These are phyloP conservation scores for Pythium oligandrum DNA, from an alignment of 352 stramenopile genomes.

Conservation along the genomic window DNA sequence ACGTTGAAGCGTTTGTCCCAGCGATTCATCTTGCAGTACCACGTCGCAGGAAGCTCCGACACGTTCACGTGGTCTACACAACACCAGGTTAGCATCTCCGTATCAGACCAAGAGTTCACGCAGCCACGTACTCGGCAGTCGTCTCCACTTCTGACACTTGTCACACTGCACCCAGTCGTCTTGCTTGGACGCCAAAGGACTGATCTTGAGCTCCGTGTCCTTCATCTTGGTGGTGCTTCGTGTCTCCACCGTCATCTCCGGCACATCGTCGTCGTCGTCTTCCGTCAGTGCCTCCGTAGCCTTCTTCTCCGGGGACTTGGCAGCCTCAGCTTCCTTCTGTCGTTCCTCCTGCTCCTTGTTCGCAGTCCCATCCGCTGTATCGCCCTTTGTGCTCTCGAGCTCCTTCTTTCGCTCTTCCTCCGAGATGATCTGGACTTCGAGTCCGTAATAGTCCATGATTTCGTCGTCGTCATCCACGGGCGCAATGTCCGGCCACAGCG, in stretches of 20 bases:
- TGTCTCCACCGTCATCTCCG: constrained; percentile 44
- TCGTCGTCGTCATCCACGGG: constrained; percentile 64
- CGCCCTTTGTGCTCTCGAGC: constrained; percentile 1
- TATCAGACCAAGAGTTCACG: background rate
- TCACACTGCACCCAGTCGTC: constrained; percentile 86
- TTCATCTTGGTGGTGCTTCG: constrained; percentile 46
- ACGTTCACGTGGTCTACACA: constrained; percentile 69
- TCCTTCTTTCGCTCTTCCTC: constrained; percentile 55
- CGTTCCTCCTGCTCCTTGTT: background rate
- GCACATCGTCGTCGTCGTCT: constrained; percentile 16
- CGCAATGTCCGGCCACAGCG: constrained; percentile 56
- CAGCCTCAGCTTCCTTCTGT: constrained; percentile 12
- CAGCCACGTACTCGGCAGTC: constrained; percentile 55
- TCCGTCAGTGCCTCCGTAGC: constrained; percentile 10
- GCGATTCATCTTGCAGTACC: constrained; percentile 87
- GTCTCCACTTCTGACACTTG: constrained; percentile 83
- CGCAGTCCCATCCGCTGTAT: constrained; percentile 1
- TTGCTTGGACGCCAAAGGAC: constrained; percentile 60
- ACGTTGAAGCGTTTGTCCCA: constrained; percentile 81
- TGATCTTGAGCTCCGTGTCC: constrained; percentile 37
- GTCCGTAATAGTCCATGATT: constrained; percentile 73
- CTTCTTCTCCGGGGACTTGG: constrained; percentile 5
- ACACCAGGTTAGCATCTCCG: background rate
- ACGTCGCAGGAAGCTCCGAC: constrained; percentile 59
- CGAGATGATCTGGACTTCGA: constrained; percentile 69